A percentile compares a stretch with the other conserved stretches of the same genome.
phyloP scores from a whole-genome alignment of 768 basidiomycete genomes.

The Tulasnella sp. region DNA sequence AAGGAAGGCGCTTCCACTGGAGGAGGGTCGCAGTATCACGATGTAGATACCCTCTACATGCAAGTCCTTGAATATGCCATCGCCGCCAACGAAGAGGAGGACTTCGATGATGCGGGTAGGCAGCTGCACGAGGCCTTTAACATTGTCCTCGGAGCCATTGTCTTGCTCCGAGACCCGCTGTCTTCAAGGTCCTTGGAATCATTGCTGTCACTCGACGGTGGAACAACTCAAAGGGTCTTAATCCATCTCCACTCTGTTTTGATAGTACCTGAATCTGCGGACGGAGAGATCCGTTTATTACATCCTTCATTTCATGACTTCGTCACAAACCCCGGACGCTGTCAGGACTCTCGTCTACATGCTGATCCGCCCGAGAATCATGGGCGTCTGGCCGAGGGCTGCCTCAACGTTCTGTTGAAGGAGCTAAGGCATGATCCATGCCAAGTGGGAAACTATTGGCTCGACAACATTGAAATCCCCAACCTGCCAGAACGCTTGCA shows the following conservation, averaged over 20 bases:
- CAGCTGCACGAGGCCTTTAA: not conserved
- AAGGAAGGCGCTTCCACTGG: too few relatives aligned
- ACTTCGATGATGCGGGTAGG: too few relatives aligned
- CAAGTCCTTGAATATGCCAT: not conserved
- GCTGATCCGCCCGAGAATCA: not conserved
- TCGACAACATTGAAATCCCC: not conserved
- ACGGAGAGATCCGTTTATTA: not conserved
- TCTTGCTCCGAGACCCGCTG: not conserved
- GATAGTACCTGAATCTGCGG: not conserved
- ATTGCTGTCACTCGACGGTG: not conserved
- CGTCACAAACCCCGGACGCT: not conserved
- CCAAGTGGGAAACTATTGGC: not conserved
- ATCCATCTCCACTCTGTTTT: constrained; percentile 10
- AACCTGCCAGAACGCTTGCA: not conserved
- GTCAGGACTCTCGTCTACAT: not conserved
- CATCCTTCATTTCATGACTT: constrained; percentile 25
- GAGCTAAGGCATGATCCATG: not conserved
- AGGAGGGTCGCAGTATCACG: not conserved
- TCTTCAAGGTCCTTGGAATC: not conserved
- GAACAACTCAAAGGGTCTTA: not conserved
- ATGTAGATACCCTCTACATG: not conserved
- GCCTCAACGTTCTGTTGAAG: not conserved
- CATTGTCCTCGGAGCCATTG: not conserved
- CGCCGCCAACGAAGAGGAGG: too few relatives aligned
- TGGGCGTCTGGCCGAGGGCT: not conserved